phyloP scores from a whole-genome alignment of 768 basidiomycete species.

The Rhizopogon vinicolor region DNA sequence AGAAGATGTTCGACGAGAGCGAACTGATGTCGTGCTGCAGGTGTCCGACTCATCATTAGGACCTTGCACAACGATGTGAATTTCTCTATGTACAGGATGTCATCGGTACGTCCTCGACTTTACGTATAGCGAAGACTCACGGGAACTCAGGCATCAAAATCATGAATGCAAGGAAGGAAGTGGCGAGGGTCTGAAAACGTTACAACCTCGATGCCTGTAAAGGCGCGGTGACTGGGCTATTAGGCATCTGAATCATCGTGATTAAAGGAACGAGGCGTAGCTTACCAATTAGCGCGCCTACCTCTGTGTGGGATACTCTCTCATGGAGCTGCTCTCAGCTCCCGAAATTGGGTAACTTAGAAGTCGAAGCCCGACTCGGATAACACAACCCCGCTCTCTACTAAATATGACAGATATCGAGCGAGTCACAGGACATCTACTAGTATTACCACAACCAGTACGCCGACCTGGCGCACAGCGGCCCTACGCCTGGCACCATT shows the following conservation, averaged over 20 bases:
- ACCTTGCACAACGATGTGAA: not conserved
- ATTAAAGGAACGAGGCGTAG: not conserved
- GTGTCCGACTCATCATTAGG: not conserved
- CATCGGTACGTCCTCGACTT: not conserved
- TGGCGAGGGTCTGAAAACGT: not conserved
- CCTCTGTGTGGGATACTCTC: too few relatives aligned
- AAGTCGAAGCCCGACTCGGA: too few relatives aligned
- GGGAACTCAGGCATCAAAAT: not conserved
- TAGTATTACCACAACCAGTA: too few relatives aligned
- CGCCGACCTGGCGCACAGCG: too few relatives aligned
- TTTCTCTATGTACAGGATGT: not conserved
- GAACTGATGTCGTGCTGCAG: not conserved
- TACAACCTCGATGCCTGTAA: not conserved
- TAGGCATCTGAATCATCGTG: too few relatives aligned
- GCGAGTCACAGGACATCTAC: too few relatives aligned
- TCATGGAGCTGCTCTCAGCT: too few relatives aligned
- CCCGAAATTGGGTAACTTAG: too few relatives aligned
- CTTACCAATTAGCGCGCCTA: not conserved
- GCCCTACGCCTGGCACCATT: too few relatives aligned
- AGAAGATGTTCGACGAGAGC: not conserved
- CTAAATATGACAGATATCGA: too few relatives aligned
- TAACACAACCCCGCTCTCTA: too few relatives aligned
- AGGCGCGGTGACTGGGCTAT: not conserved
- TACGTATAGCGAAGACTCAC: not conserved
- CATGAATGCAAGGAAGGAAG: not conserved